Evolutionary conservation across 495 filamentous ascomycete genomes (phyloP).

Genomic region (Geoglossum glabrum): DNA sequence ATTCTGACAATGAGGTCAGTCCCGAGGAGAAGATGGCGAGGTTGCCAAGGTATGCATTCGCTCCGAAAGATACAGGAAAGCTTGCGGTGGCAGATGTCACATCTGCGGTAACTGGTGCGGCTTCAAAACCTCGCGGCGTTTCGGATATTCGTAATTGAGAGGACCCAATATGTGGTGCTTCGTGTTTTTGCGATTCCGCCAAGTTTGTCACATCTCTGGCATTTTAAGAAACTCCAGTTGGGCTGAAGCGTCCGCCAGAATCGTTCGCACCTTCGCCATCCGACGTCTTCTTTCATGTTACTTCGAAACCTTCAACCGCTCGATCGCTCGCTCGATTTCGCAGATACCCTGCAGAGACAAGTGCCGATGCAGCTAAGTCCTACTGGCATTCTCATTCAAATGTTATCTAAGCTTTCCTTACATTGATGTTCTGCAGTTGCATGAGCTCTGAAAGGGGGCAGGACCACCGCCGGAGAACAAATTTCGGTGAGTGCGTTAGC

Average conservation of each 20-base stretch:
- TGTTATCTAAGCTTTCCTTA: slow-evolving; percentile 2
- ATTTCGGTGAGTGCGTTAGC: slow-evolving; percentile 1
- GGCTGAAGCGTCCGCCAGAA: background rate
- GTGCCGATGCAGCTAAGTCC: slow-evolving; percentile 1
- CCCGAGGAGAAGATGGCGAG: slow-evolving; percentile 76
- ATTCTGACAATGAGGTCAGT: slow-evolving; percentile 55
- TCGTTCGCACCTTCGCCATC: background rate
- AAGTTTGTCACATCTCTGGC: background rate
- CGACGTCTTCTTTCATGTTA: background rate
- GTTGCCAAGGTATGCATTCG: slow-evolving; percentile 57
- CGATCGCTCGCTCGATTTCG: background rate
- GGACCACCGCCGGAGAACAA: background rate
- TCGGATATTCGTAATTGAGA: slow-evolving; percentile 3
- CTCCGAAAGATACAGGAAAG: slow-evolving; percentile 25
- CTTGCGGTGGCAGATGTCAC: slow-evolving; percentile 13
- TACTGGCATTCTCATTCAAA: background rate
- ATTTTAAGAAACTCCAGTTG: background rate
- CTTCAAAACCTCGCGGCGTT: slow-evolving; percentile 6
- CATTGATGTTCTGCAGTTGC: slow-evolving; percentile 2
- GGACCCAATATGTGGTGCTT: background rate
- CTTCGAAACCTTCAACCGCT: background rate
- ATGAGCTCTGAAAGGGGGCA: background rate
- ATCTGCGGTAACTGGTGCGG: slow-evolving; percentile 11
- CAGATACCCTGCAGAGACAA: background rate
- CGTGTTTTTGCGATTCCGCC: background rate